These are phyloP conservation scores for Pythium scleroteichum DNA, from an alignment of 352 stramenopile genomes.

Conservation along the genomic window DNA sequence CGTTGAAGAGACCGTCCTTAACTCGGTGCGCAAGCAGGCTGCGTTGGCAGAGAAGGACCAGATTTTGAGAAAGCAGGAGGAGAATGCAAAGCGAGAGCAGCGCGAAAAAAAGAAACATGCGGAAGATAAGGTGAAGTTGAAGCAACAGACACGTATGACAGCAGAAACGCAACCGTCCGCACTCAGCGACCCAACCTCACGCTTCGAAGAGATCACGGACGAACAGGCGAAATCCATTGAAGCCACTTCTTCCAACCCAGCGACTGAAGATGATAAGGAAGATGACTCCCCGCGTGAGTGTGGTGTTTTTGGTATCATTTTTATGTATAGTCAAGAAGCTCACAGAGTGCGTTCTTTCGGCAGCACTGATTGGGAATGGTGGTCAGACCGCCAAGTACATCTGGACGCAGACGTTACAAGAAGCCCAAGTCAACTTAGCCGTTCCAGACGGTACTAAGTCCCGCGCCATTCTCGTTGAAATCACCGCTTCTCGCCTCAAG, in stretches of 20 bases:
- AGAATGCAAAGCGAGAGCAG: slow-evolving; percentile 72
- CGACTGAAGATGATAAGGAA: slow-evolving; percentile 37
- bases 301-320: too few relatives aligned
- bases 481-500: slow-evolving; percentile 90
- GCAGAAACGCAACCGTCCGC: neutral
- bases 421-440: slow-evolving; percentile 92
- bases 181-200: slow-evolving; percentile 35
- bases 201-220: slow-evolving; percentile 85
- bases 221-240: slow-evolving; percentile 44
- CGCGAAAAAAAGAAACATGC: slow-evolving; percentile 55
- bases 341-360: neutral
- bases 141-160: slow-evolving; percentile 34
- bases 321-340: too few relatives aligned
- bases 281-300: slow-evolving; percentile 66
- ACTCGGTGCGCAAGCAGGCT: slow-evolving; percentile 92
- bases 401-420: slow-evolving; percentile 98
- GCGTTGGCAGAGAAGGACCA: slow-evolving; percentile 82
- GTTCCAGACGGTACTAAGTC: slow-evolving; percentile 94
- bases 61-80: slow-evolving; percentile 70
- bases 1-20: slow-evolving; percentile 86
- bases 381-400: slow-evolving; percentile 93
- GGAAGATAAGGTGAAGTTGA: slow-evolving; percentile 43
- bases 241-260: slow-evolving; percentile 27
- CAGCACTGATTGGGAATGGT: slow-evolving; percentile 91
- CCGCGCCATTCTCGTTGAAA: slow-evolving; percentile 91